Evolutionary conservation across 192 early-diverging fungal genomes (phyloP).

Genomic region (Coemansia sp.): DNA sequence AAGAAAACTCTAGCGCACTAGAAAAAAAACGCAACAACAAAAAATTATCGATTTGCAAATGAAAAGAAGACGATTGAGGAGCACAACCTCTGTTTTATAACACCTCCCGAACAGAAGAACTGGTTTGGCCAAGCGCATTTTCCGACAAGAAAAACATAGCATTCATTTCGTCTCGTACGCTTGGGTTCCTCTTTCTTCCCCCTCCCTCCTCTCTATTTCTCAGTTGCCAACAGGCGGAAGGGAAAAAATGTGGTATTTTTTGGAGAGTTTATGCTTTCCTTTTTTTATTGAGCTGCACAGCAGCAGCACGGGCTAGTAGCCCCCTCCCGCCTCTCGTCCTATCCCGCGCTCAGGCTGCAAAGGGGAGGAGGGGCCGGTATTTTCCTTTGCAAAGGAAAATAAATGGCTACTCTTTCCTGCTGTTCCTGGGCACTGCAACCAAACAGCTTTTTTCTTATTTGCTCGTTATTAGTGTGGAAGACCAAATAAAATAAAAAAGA

Average conservation of each 20-base stretch:
- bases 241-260: background rate
- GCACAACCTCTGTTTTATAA: background rate
- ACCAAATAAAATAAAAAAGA: no score
- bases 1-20: background rate
- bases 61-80: background rate
- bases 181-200: no score
- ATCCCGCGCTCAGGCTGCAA: no score
- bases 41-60: conserved; percentile 4
- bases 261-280: background rate
- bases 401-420: background rate
- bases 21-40: background rate
- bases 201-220: background rate
- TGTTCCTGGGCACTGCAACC: background rate
- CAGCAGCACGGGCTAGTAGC: no score
- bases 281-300: no score
- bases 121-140: no score
- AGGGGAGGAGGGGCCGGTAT: background rate
- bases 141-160: no score
- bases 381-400: background rate
- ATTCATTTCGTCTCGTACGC: no score
- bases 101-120: background rate
- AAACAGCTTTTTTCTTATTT: no score
- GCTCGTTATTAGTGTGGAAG: no score
- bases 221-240: background rate
- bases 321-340: no score